A percentile compares a stretch with the other conserved stretches of the same genome.
phyloP scores from a whole-genome alignment of 352 stramenopile genomes.

The Globisporangium alternatum region DNA sequence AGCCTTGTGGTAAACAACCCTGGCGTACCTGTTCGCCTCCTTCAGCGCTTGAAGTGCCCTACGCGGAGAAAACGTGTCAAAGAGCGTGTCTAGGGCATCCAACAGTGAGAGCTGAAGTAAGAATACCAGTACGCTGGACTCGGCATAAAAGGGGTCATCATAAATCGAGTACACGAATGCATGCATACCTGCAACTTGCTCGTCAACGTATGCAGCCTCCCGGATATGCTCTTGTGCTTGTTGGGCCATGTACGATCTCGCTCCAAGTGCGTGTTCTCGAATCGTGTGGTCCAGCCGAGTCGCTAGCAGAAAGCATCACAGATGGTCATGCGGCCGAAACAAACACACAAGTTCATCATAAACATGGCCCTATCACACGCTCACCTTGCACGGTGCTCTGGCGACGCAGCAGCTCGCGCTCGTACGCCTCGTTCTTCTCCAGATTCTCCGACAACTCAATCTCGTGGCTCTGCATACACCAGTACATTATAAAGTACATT shows the following conservation, averaged over 20 bases:
- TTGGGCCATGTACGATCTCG: conserved; percentile 49
- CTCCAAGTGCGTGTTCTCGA: conserved; percentile 54
- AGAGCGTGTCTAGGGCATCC: conserved; percentile 36
- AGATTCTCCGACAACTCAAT: conserved; percentile 70
- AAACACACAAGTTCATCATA: not conserved
- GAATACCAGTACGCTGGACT: not conserved
- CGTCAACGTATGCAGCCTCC: conserved; percentile 28
- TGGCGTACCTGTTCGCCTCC: conserved; percentile 39
- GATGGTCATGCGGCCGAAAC: not conserved
- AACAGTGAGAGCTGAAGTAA: not conserved
- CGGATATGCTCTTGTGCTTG: conserved; percentile 42
- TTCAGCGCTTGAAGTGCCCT: conserved; percentile 36
- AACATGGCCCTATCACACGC: not conserved
- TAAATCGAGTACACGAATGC: not conserved
- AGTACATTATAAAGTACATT: not conserved
- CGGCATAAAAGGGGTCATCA: not conserved
- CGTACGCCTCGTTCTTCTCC: conserved; percentile 72
- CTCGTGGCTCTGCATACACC: conserved; percentile 52
- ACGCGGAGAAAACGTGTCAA: conserved; percentile 62
- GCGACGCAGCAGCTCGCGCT: conserved; percentile 54
- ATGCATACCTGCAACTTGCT: conserved; percentile 37
- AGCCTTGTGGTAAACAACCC: not conserved
- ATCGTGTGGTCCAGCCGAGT: conserved; percentile 61
- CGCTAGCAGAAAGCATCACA: conserved; percentile 23
- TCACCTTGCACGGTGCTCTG: conserved; percentile 53